These are phyloP conservation scores for Phellopilus nigrolimitatus DNA, from an alignment of 1,284 basidiomycete species.

Conservation along the genomic window DNA sequence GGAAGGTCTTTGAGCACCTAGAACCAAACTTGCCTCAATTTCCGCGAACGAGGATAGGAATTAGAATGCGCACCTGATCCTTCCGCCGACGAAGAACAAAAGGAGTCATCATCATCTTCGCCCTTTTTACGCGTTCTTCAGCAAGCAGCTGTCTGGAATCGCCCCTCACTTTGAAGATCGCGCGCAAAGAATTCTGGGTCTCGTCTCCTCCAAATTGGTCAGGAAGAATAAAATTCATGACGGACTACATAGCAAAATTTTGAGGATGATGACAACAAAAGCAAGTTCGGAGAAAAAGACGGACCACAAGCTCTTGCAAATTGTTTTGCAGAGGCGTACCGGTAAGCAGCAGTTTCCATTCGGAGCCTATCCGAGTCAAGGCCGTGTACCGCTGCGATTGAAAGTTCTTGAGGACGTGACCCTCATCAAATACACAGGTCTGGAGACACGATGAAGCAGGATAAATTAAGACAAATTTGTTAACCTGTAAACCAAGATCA, in stretches of 20 bases:
- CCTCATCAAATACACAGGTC: conserved; percentile 94
- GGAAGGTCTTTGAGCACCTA: conserved; percentile 94
- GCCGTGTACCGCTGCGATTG: conserved; percentile 93
- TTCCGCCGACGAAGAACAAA: conserved; percentile 96
- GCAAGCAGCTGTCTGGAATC: conserved; percentile 85
- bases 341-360: conserved; percentile 90
- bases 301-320: conserved; percentile 90
- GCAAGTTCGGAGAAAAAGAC: conserved; percentile 30
- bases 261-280: conserved; percentile 16
- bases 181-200: conserved; percentile 69
- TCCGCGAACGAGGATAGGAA: conserved; percentile 10
- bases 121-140: conserved; percentile 86
- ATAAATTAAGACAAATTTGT: conserved; percentile 1
- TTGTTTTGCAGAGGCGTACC: conserved; percentile 95
- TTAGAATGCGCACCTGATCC: conserved; percentile 58
- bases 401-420: conserved; percentile 95
- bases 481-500: conserved; percentile 20
- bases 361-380: conserved; percentile 78
- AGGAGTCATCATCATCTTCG: conserved; percentile 99
- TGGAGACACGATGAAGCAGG: conserved; percentile 30
- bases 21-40: conserved; percentile 16
- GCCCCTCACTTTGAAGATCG: conserved; percentile 96
- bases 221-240: conserved; percentile 98
- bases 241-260: conserved; percentile 52
- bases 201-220: conserved; percentile 78